Evolutionary conservation across 768 basidiomycete species (phyloP).

Genomic region (Botryobasidium botryosum): DNA sequence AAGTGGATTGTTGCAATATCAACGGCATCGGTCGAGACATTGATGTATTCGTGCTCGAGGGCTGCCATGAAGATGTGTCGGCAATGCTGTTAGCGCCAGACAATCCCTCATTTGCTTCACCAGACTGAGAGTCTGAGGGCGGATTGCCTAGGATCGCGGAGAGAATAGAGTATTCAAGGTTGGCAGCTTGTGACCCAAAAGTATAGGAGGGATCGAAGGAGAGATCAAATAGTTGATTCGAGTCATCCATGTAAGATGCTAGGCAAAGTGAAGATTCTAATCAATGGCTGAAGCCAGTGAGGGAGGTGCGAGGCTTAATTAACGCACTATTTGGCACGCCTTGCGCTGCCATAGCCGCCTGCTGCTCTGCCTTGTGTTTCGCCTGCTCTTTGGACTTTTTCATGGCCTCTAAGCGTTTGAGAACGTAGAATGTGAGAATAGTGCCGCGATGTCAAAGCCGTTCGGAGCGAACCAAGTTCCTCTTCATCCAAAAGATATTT

Average conservation of each 20-base stretch:
- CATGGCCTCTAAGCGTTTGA: neutral
- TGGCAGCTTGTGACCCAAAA: slow-evolving; percentile 82
- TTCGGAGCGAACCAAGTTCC: slow-evolving; percentile 48
- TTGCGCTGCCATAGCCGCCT: neutral
- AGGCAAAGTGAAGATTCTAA: slow-evolving; percentile 18
- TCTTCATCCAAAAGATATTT: slow-evolving; percentile 92
- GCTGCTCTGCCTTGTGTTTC: neutral
- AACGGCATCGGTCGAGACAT: too few species aligned
- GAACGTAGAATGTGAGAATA: neutral
- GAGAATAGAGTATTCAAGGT: slow-evolving; percentile 88
- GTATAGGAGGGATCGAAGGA: slow-evolving; percentile 43
- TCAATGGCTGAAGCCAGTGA: neutral
- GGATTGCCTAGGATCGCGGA: slow-evolving; percentile 77
- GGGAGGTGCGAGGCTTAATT: slow-evolving; percentile 3
- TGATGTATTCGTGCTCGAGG: neutral
- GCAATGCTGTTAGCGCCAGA: too few species aligned
- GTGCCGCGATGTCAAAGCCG: neutral
- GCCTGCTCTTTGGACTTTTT: slow-evolving; percentile 6
- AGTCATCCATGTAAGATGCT: slow-evolving; percentile 17
- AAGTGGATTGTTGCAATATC: too few species aligned
- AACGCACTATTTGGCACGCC: neutral
- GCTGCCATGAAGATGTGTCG: neutral
- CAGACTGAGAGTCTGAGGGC: slow-evolving; percentile 5
- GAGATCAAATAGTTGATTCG: slow-evolving; percentile 43
- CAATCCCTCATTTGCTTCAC: too few species aligned